Evolutionary conservation across 768 basidiomycete species (phyloP).

Genomic region (Candolleomyces efflorescens): DNA sequence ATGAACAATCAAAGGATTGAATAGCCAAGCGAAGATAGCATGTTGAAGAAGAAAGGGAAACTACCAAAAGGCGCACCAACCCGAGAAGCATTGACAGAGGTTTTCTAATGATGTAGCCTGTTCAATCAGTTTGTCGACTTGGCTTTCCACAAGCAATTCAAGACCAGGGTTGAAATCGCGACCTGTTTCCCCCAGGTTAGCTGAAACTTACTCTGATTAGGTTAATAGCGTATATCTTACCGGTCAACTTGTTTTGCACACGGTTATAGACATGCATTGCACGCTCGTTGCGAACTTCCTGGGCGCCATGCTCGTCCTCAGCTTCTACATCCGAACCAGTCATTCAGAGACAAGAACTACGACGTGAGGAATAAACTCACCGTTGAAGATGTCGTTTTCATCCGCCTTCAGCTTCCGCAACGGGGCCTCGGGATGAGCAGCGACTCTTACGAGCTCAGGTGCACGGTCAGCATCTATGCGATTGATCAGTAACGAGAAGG

Average conservation of each 20-base stretch:
- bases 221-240: conserved; percentile 32
- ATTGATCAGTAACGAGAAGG: conserved; percentile 25
- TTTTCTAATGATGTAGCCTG: conserved; percentile 95
- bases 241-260: conserved; percentile 92
- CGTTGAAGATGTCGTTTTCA: conserved; percentile 91
- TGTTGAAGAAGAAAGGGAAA: conserved; percentile 6
- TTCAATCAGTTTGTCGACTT: conserved; percentile 90
- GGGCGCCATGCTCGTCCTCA: conserved; percentile 55
- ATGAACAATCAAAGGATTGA: no score
- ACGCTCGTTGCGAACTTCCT: conserved; percentile 87
- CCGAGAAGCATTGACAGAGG: conserved; percentile 94
- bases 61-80: conserved; percentile 90
- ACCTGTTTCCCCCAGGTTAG: conserved; percentile 39
- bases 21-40: neutral
- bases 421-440: conserved; percentile 75
- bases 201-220: neutral
- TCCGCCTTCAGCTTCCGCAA: conserved; percentile 82
- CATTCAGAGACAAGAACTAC: neutral
- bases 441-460: conserved; percentile 60
- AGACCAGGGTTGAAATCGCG: conserved; percentile 87
- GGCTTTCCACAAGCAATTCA: no score
- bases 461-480: conserved; percentile 47
- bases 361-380: conserved; percentile 34
- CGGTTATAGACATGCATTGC: conserved; percentile 92
- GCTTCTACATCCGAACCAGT: conserved; percentile 24